These are phyloP conservation scores for Boechera stricta DNA, from an alignment of 345 rosid genomes.

Conservation along the genomic window DNA sequence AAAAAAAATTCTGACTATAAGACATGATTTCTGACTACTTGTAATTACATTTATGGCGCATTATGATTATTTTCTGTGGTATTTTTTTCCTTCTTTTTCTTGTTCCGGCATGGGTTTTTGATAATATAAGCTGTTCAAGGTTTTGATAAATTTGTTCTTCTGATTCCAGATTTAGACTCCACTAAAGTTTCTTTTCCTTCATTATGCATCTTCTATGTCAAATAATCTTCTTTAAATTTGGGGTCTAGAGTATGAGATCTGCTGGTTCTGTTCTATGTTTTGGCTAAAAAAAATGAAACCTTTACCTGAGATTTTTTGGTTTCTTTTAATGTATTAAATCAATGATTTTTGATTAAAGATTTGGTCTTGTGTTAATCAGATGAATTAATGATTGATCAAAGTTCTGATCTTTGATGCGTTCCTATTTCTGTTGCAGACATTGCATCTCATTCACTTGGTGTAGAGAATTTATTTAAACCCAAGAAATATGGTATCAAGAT, in stretches of 20 bases:
- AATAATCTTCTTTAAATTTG: slow-evolving; percentile 10
- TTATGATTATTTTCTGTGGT: background rate
- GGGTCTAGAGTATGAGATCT: slow-evolving; percentile 29
- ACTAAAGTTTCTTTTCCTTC: background rate
- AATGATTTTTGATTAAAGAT: slow-evolving; percentile 12
- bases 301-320: slow-evolving; percentile 29
- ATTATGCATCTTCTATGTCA: slow-evolving; percentile 23
- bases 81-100: background rate
- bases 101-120: slow-evolving; percentile 19
- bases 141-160: slow-evolving; percentile 14
- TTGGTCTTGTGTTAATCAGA: slow-evolving; percentile 14
- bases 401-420: slow-evolving; percentile 15
- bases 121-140: slow-evolving; percentile 16
- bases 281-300: background rate
- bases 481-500: slow-evolving; percentile 75
- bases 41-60: slow-evolving; percentile 19
- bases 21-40: slow-evolving; percentile 18
- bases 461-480: slow-evolving; percentile 19
- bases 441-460: slow-evolving; percentile 14
- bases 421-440: slow-evolving; percentile 31
- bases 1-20: background rate
- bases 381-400: slow-evolving; percentile 18
- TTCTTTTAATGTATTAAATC: slow-evolving; percentile 1
- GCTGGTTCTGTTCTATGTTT: slow-evolving; percentile 1
- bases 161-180: slow-evolving; percentile 13